Conservation (phyloP, 1,284 basidiomycete genomes). For the Ceratobasidium sp. region DNA sequence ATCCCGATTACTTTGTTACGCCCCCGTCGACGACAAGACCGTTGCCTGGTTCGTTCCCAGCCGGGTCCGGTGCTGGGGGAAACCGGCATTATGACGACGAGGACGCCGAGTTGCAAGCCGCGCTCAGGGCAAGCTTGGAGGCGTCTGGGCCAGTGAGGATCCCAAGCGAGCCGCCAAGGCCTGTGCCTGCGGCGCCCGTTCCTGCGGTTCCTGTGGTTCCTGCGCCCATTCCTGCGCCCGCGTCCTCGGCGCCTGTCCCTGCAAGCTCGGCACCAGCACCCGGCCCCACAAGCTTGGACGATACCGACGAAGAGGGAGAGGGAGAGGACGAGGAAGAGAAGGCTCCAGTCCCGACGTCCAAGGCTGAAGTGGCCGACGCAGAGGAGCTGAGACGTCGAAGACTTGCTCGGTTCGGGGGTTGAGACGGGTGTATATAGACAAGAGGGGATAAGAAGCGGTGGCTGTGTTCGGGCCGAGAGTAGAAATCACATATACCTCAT, state of each 20-base stretch:
- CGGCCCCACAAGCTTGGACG: conserved; percentile 24
- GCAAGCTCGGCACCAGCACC: conserved; percentile 41
- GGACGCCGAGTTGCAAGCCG: conserved; percentile 83
- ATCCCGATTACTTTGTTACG: conserved; percentile 47
- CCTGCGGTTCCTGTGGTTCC: conserved; percentile 1
- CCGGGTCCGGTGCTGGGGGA: not conserved
- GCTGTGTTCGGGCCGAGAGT: conserved; percentile 28
- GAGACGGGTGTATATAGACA: conserved; percentile 5
- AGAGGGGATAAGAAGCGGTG: conserved; percentile 3
- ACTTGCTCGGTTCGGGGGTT: conserved; percentile 71
- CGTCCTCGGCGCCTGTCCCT: conserved; percentile 44
- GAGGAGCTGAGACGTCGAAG: conserved; percentile 81
- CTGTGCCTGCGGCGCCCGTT: not conserved
- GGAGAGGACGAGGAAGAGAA: conserved; percentile 51
- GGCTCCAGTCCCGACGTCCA: conserved; percentile 45
- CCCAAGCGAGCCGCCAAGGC: conserved; percentile 59
- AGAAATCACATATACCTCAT: not conserved
- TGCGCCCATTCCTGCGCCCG: conserved; percentile 48
- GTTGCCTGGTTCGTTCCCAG: conserved; percentile 9
- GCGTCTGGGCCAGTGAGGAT: conserved; percentile 50
- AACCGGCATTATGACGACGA: conserved; percentile 75
- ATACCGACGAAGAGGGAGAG: conserved; percentile 49
- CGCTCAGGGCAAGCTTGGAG: conserved; percentile 80
- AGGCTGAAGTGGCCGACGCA: conserved; percentile 54
- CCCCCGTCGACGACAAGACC: conserved; percentile 42